These are phyloP conservation scores for Cerrena zonata DNA, from an alignment of 1,284 basidiomycete genomes.

Conservation along the genomic window DNA sequence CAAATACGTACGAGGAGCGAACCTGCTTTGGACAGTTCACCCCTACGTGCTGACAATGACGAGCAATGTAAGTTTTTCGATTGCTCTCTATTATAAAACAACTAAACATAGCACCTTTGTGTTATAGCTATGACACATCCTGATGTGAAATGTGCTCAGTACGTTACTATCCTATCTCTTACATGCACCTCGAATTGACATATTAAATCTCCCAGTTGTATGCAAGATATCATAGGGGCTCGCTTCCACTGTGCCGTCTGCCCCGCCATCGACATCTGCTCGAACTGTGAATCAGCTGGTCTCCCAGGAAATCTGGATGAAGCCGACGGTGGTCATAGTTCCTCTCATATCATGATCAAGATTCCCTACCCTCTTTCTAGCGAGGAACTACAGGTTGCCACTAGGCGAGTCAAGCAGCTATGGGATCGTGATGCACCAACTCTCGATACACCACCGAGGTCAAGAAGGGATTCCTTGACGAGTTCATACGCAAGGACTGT, in stretches of 20 bases:
- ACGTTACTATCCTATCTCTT: constrained; percentile 28
- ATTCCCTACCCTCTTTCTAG: constrained; percentile 78
- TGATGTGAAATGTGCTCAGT: constrained; percentile 75
- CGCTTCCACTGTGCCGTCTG: constrained; percentile 90
- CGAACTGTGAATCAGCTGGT: constrained; percentile 82
- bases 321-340: constrained; percentile 67
- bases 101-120: no score
- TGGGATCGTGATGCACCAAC: constrained; percentile 76
- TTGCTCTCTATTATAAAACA: no score
- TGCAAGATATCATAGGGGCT: constrained; percentile 83
- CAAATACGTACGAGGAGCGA: constrained; percentile 37
- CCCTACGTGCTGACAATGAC: constrained; percentile 33
- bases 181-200: background rate
- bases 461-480: constrained; percentile 52
- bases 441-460: constrained; percentile 23
- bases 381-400: constrained; percentile 55
- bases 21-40: constrained; percentile 28
- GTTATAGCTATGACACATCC: constrained; percentile 57
- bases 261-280: constrained; percentile 74
- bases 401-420: constrained; percentile 64
- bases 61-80: constrained; percentile 56
- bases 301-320: constrained; percentile 75
- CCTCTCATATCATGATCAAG: constrained; percentile 89
- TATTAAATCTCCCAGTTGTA: constrained; percentile 49
- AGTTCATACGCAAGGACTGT: constrained; percentile 56